Evolutionary conservation across 2,329 filamentous ascomycete genomes (phyloP).

Genomic region (Sclerotinia subarctica): DNA sequence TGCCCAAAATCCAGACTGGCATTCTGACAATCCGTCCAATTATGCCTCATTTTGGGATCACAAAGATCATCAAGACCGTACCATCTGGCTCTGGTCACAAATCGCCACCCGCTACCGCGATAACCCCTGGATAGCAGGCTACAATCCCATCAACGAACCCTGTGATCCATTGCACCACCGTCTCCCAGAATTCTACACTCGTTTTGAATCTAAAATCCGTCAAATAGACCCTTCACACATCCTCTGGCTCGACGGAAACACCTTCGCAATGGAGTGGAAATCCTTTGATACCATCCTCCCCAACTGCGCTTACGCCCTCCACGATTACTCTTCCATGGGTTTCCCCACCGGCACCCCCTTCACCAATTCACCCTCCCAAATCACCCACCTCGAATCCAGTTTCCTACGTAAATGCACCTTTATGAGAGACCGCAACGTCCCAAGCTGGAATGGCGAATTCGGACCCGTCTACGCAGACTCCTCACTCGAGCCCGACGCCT

Average conservation of each 20-base stretch:
- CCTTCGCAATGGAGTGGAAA: slow-evolving; percentile 51
- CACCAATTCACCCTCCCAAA: slow-evolving; percentile 44
- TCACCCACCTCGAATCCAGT: slow-evolving; percentile 41
- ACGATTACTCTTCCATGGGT: slow-evolving; percentile 52
- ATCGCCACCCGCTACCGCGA: slow-evolving; percentile 44
- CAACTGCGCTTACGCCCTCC: slow-evolving; percentile 51
- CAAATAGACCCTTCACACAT: slow-evolving; percentile 48
- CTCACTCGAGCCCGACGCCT: slow-evolving; percentile 37
- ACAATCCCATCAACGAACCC: slow-evolving; percentile 39
- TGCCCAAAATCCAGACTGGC: slow-evolving; percentile 50
- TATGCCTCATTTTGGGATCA: slow-evolving; percentile 48
- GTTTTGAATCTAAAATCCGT: slow-evolving; percentile 43
- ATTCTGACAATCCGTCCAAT: slow-evolving; percentile 42
- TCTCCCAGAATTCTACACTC: slow-evolving; percentile 43
- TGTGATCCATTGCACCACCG: slow-evolving; percentile 39
- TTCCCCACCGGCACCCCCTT: slow-evolving; percentile 47
- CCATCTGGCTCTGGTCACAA: slow-evolving; percentile 45
- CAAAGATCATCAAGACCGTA: slow-evolving; percentile 47
- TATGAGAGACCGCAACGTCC: slow-evolving; percentile 43
- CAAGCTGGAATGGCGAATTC: slow-evolving; percentile 53
- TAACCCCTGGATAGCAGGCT: slow-evolving; percentile 41
- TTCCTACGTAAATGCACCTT: slow-evolving; percentile 46
- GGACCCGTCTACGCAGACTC: slow-evolving; percentile 43
- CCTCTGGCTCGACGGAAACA: slow-evolving; percentile 51
- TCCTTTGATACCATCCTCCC: slow-evolving; percentile 44